Percentiles rank a stretch among this genome's conserved stretches.
These are phyloP conservation scores for Caryocar brasiliense DNA, from an alignment of 441 rosid genomes.

Conservation along the genomic window DNA sequence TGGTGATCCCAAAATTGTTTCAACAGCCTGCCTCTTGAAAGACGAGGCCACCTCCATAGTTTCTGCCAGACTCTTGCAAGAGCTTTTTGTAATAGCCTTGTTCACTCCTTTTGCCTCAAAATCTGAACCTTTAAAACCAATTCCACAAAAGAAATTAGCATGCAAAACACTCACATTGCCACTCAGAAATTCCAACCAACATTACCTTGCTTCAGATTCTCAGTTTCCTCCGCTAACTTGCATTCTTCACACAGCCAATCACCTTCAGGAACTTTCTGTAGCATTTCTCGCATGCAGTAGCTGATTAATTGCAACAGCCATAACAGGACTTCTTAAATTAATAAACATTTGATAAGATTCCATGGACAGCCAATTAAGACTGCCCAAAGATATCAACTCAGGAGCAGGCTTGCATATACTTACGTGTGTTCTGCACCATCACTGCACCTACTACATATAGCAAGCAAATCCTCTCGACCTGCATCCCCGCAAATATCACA, in stretches of 20 bases:
- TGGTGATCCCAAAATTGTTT: conserved; percentile 46
- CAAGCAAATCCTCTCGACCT: conserved; percentile 92
- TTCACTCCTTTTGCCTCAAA: conserved; percentile 37
- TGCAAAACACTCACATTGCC: too few relatives aligned
- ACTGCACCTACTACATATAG: conserved; percentile 79
- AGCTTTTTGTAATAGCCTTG: conserved; percentile 26
- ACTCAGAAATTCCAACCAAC: conserved; percentile 12
- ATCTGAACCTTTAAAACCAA: conserved; percentile 37
- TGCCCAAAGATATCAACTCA: conserved; percentile 1
- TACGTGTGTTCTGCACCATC: conserved; percentile 99
- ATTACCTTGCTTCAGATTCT: conserved; percentile 63
- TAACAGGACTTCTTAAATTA: too few relatives aligned
- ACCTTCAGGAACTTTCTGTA: conserved; percentile 71
- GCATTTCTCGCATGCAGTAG: conserved; percentile 96
- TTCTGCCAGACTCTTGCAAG: conserved; percentile 52
- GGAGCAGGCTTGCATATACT: conserved; percentile 22
- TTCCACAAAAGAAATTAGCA: conserved; percentile 15
- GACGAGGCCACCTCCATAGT: conserved; percentile 38
- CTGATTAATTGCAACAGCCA: conserved; percentile 32
- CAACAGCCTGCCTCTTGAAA: conserved; percentile 52
- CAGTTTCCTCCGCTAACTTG: conserved; percentile 59
- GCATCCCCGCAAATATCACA: conserved; percentile 99
- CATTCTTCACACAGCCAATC: conserved; percentile 99
- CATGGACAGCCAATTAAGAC: conserved; percentile 7
- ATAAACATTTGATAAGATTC: background rate